phyloP scores from a whole-genome alignment of 345 rosid species.

The Combretum micranthum region DNA sequence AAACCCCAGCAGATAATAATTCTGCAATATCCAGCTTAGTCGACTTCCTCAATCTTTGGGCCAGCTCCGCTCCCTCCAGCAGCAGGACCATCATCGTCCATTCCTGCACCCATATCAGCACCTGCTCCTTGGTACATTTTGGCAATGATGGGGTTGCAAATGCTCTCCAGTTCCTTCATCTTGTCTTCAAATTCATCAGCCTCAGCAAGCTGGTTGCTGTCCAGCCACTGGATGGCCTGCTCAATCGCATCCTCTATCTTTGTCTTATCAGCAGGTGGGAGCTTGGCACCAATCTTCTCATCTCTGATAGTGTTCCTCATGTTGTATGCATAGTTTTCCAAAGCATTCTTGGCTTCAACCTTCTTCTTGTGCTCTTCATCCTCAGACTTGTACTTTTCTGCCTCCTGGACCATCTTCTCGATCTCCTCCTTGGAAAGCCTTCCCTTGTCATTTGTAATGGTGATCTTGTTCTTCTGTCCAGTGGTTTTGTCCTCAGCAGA shows the following conservation, averaged over 20 bases:
- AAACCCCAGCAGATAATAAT: no score
- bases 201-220: constrained; percentile 41
- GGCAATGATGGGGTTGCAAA: constrained; percentile 15
- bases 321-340: constrained; percentile 44
- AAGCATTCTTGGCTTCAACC: constrained; percentile 42
- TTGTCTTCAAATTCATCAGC: constrained; percentile 1
- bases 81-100: constrained; percentile 9
- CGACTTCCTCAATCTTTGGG: constrained; percentile 18
- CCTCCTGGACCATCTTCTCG: constrained; percentile 51
- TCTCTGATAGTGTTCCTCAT: constrained; percentile 45
- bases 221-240: constrained; percentile 42
- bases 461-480: constrained; percentile 49
- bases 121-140: constrained; percentile 3
- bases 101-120: not conserved
- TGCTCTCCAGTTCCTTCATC: not conserved
- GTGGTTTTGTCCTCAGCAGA: constrained; percentile 40
- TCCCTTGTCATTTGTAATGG: constrained; percentile 46
- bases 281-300: constrained; percentile 43
- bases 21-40: constrained; percentile 6
- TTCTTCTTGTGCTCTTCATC: constrained; percentile 5
- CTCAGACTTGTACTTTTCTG: constrained; percentile 18
- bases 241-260: constrained; percentile 43
- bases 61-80: constrained; percentile 9
- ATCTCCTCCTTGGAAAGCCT: constrained; percentile 45
- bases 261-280: constrained; percentile 34